Conservation (phyloP, 768 basidiomycete species). For the Gymnopilus dilepis region DNA sequence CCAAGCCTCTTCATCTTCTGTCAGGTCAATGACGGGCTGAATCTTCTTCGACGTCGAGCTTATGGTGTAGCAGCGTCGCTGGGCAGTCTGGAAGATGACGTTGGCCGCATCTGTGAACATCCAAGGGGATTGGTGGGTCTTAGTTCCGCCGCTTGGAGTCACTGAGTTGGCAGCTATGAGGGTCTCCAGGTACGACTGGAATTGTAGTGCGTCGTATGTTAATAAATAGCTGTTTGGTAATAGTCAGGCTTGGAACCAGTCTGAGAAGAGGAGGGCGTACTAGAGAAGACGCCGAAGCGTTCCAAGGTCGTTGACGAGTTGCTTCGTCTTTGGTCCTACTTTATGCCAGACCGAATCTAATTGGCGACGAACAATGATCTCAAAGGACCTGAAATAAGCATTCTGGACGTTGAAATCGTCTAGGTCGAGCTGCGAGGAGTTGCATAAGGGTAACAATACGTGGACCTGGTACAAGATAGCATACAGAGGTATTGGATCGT, state of each 20-base stretch:
- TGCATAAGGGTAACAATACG: not conserved
- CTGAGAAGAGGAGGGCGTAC: constrained; percentile 47
- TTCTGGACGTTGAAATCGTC: constrained; percentile 93
- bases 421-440: constrained; percentile 74
- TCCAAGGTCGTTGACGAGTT: constrained; percentile 87
- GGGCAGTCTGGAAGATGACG: constrained; percentile 80
- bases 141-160: constrained; percentile 52
- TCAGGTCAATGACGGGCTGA: constrained; percentile 43
- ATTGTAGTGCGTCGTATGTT: constrained; percentile 89
- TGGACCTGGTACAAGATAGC: constrained; percentile 28
- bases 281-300: constrained; percentile 81
- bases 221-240: constrained; percentile 70
- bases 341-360: constrained; percentile 97
- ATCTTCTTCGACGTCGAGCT: constrained; percentile 28
- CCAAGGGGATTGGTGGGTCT: constrained; percentile 83
- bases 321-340: constrained; percentile 90
- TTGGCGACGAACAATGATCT: constrained; percentile 84
- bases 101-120: constrained; percentile 92
- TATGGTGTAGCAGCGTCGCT: constrained; percentile 78
- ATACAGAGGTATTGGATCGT: constrained; percentile 73
- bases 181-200: constrained; percentile 91
- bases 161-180: constrained; percentile 65
- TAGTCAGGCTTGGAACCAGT: not conserved
- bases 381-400: constrained; percentile 94
- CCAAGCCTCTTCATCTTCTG: constrained; percentile 78